Base-by-base conservation (phyloP, 2,329 filamentous ascomycete species). In the Fusarium sp. region DNA sequence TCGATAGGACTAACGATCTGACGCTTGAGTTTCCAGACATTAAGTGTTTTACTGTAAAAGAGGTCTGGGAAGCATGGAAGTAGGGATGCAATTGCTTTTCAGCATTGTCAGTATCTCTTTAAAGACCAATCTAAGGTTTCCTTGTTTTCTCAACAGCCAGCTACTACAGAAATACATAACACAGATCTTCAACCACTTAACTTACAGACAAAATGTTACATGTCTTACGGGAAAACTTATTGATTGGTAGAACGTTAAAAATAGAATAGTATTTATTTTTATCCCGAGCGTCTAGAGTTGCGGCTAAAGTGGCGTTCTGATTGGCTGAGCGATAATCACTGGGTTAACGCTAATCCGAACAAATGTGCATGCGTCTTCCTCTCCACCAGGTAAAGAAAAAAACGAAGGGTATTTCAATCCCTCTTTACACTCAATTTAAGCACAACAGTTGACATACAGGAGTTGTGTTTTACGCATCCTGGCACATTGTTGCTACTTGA, bases 51-150 rank as follows among this genome's bases (percentile, higher is more conserved):
- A 46, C 57, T 18, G 16, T 57, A 0, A 22, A 13, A 2, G 16
- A 45, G 2, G 51, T 60, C 7, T 60, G 51, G 51, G 41, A 40
- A 46, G 40, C 16, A 4, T 47, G 53, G 53, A 60, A 41, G n/a
- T 48, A 48, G 27, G 4, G 5, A 15, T 9, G 5, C 7, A n/a
- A 0, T n/a, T 38, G 18, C 2, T 38, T 38, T 38, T 12, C 6
- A 4, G n/a, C 2, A 4, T 38, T 38, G 2, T n/a, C 2, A n/a
- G 3, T n/a, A n/a, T 38, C 0, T 7, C 18, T 2, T n/a, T 12
- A 7, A 18, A 38, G 18, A n/a, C 18, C 0, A 38, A 38, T 38
- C 34, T n/a, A 5, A 18, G 32, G 10, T 29, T 18, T 18, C 10
- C 5, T 5, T n/a, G 10, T 29, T 22, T 34, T 9, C 10, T 5